Evolutionary conservation across 2,329 filamentous ascomycete species (phyloP).

Genomic region (Ophiosphaerella narmari): DNA sequence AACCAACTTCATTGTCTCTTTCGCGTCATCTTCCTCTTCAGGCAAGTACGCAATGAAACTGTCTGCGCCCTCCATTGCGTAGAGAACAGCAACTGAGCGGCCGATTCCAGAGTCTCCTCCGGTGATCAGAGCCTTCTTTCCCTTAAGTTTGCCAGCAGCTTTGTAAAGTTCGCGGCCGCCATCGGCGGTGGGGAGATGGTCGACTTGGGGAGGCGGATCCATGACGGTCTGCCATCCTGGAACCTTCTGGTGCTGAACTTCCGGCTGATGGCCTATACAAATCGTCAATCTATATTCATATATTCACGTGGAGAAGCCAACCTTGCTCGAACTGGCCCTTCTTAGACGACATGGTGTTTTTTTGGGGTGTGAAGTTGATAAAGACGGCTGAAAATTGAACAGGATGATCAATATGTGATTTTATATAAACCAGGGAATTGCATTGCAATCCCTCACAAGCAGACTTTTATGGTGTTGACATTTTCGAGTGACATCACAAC

Average conservation of each 20-base stretch:
- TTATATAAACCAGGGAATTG: no score
- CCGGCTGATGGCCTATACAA: constrained; percentile 53
- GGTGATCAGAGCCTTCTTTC: constrained; percentile 78
- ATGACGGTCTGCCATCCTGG: constrained; percentile 62
- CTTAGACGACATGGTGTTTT: constrained; percentile 26
- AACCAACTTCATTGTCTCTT: constrained; percentile 72
- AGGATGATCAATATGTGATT: background rate
- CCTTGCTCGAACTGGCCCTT: constrained; percentile 46
- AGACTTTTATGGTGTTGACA: constrained; percentile 16
- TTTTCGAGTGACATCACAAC: constrained; percentile 28
- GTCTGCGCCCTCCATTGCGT: constrained; percentile 79
- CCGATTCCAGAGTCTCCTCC: constrained; percentile 82
- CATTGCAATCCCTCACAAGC: background rate
- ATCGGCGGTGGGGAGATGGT: constrained; percentile 69
- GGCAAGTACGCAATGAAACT: constrained; percentile 74
- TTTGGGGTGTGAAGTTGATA: background rate
- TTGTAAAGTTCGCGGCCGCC: constrained; percentile 73
- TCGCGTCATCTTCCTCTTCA: constrained; percentile 75
- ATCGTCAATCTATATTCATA: background rate
- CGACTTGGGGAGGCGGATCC: constrained; percentile 63
- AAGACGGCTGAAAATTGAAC: background rate
- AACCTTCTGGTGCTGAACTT: constrained; percentile 55
- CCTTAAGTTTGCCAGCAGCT: constrained; percentile 74
- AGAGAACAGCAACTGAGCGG: constrained; percentile 74
- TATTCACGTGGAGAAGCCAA: constrained; percentile 7